Conservation (phyloP, 345 rosid genomes). For the Pistacia integerrima region DNA sequence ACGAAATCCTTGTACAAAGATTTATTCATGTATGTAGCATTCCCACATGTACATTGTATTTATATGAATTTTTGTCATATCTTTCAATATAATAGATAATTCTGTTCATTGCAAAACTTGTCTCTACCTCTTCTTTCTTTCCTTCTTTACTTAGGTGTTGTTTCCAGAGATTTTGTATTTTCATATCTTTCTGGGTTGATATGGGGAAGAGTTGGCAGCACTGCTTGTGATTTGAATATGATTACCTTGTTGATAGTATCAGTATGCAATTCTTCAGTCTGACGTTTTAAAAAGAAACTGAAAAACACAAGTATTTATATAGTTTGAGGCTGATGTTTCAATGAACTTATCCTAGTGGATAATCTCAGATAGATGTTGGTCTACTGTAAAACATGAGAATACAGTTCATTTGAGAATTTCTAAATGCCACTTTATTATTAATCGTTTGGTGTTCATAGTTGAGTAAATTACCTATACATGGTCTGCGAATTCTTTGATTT, state of each 20-base stretch:
- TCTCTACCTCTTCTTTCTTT: background rate
- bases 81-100: constrained; percentile 17
- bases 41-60: constrained; percentile 25
- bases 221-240: background rate
- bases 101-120: constrained; percentile 1
- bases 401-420: too few relatives aligned
- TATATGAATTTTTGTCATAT: constrained; percentile 22
- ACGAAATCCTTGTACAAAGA: constrained; percentile 44
- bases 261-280: background rate
- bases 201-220: background rate
- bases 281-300: background rate
- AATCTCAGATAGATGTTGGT: too few relatives aligned
- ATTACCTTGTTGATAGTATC: background rate
- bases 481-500: background rate
- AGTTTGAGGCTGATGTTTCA: too few relatives aligned
- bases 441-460: background rate
- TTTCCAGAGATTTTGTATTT: background rate
- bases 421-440: too few relatives aligned
- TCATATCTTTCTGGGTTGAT: background rate
- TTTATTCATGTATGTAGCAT: constrained; percentile 29
- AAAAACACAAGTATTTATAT: too few relatives aligned
- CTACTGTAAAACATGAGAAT: too few relatives aligned
- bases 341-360: too few relatives aligned
- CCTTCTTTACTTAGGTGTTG: background rate
- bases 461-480: background rate